Percentiles rank a stretch among this genome's conserved stretches.
Evolutionary conservation across 331 rosid genomes (phyloP).

Genomic region (Malus hybrid): DNA sequence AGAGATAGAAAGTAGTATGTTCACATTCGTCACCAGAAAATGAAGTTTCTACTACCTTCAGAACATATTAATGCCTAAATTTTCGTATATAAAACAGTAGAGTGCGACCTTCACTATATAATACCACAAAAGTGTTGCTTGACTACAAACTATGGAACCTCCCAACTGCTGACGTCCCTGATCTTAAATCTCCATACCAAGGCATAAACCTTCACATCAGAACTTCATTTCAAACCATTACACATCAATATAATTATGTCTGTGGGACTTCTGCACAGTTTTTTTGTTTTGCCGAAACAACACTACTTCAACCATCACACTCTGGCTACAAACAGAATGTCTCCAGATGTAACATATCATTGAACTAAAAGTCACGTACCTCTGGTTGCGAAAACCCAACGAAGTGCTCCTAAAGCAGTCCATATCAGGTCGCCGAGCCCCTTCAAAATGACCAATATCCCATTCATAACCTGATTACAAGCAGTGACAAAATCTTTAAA

Average conservation of each 20-base stretch:
- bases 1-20: background rate
- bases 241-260: background rate
- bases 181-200: background rate
- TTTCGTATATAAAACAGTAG: background rate
- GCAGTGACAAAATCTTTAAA: slow-evolving; percentile 21
- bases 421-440: slow-evolving; percentile 72
- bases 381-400: slow-evolving; percentile 59
- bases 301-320: background rate
- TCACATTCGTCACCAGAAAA: slow-evolving; percentile 17
- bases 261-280: background rate
- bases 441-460: slow-evolving; percentile 86
- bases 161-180: background rate
- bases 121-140: background rate
- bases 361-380: slow-evolving; percentile 27
- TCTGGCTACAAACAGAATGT: no score
- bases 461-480: slow-evolving; percentile 82
- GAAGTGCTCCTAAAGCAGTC: slow-evolving; percentile 95
- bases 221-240: background rate
- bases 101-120: background rate
- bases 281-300: background rate
- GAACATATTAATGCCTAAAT: background rate
- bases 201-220: background rate
- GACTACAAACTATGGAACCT: background rate
- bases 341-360: background rate
- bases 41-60: background rate